These are phyloP conservation scores for Pythium oligandrum DNA, from an alignment of 352 stramenopile species.

Conservation along the genomic window DNA sequence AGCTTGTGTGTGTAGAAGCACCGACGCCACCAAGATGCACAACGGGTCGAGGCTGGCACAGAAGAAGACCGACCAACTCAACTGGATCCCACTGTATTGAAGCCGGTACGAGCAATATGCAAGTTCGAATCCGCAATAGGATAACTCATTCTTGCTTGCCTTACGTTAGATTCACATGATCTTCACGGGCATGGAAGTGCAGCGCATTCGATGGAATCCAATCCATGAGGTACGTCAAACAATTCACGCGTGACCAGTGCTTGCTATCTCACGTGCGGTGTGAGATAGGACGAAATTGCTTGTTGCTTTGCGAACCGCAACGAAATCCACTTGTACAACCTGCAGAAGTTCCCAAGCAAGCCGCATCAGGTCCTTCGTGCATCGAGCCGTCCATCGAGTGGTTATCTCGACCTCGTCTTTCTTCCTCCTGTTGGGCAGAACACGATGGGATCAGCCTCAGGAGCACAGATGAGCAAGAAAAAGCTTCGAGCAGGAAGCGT, in stretches of 20 bases:
- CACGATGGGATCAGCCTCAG: no score
- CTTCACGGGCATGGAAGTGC: constrained; percentile 58
- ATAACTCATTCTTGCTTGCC: background rate
- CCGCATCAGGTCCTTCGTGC: constrained; percentile 58
- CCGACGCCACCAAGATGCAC: no score
- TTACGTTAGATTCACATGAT: constrained; percentile 64
- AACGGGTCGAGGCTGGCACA: no score
- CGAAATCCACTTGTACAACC: constrained; percentile 69
- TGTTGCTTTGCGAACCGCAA: constrained; percentile 70
- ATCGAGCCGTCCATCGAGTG: constrained; percentile 59
- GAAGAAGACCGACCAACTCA: no score
- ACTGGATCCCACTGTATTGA: no score
- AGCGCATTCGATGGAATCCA: constrained; percentile 75
- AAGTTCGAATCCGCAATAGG: no score
- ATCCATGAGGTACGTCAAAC: constrained; percentile 40
- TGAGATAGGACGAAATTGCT: constrained; percentile 59
- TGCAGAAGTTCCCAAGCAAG: constrained; percentile 65
- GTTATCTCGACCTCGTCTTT: constrained; percentile 79
- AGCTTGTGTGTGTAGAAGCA: no score
- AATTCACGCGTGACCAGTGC: background rate
- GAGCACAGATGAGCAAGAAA: background rate
- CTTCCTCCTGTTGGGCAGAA: constrained; percentile 7
- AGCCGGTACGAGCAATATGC: no score
- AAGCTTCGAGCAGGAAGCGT: constrained; percentile 19
- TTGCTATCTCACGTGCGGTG: no score